phyloP scores from a whole-genome alignment of 345 rosid genomes.

The Citrus sp. region DNA sequence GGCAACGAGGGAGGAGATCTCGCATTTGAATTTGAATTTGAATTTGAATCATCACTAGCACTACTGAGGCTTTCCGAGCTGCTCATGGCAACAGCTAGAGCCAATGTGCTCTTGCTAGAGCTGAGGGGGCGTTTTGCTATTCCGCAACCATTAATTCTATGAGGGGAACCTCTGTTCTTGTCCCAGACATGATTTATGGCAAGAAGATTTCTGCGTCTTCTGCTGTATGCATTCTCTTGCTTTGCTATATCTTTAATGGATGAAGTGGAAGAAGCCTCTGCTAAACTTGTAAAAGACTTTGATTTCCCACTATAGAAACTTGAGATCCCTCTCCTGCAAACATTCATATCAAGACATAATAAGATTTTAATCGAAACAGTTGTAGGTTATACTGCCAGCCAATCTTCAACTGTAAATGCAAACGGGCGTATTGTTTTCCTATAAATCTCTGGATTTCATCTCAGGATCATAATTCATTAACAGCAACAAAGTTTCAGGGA shows the following conservation, averaged over 20 bases:
- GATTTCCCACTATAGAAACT: constrained; percentile 82
- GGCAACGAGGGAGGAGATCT: constrained; percentile 62
- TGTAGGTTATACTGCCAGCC: not conserved
- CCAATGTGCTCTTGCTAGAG: constrained; percentile 63
- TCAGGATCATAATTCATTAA: no score
- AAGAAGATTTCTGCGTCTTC: constrained; percentile 54
- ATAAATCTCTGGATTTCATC: no score
- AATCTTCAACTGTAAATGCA: not conserved
- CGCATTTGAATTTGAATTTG: not conserved
- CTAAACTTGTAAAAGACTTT: constrained; percentile 65
- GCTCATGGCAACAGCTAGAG: constrained; percentile 66
- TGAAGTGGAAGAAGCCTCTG: constrained; percentile 42
- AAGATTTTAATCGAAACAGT: no score
- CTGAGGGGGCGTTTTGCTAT: constrained; percentile 61
- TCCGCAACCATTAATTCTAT: constrained; percentile 33
- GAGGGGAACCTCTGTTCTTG: constrained; percentile 33
- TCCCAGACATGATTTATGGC: constrained; percentile 67
- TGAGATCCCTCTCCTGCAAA: constrained; percentile 77
- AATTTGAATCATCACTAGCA: constrained; percentile 46
- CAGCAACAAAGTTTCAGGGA: no score
- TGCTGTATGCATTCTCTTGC: constrained; percentile 63
- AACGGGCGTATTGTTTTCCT: no score
- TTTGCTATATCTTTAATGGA: constrained; percentile 62
- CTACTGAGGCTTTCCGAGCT: constrained; percentile 58
- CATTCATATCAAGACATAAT: not conserved